Evolutionary conservation across 1,139 yeast genomes (phyloP), one percentile per base, ranked within the genome.

Genomic region (Pichia sp.): DNA sequence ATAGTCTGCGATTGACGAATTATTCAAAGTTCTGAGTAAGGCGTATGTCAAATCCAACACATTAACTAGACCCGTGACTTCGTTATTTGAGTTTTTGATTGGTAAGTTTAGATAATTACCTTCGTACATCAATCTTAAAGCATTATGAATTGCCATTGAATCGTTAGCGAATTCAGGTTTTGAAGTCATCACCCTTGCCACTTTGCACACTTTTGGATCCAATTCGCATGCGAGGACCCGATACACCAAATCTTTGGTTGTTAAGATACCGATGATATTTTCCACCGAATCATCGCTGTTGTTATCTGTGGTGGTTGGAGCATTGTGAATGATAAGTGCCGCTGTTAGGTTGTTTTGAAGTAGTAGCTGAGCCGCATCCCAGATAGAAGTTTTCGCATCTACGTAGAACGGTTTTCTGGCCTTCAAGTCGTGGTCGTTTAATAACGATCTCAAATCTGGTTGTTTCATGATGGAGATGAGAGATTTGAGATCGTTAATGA

Each of bases 81-180:
- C 59, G 6, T 63, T 62, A 1, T 53, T 41, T 9, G 44, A 22
- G 49, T 65, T 60, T 34, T 62, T 62, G 8, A 70, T 67, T 0
- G 75, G 75, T 42, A 71, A 52, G 46, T 69, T 71, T 40, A 71
- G 48, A 43, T 67, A 71, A 47, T 69, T 68, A 0, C 75, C 75
- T 40, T 68, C 71, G 49, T 67, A 70, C 75, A 71, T 71, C 47
- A 69, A 53, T 50, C 72, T 60, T 40, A 71, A 53, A 7, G 74
- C 75, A 11, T 67, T 62, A 44, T 69, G 68, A n/a, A 71, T 66
- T 2, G 66, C 66, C 52, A 67, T 53, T 12, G 58, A 51, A 33
- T 63, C 66, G 28, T 59, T 63, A 1, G 74, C 75, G 61, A 67
- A 70, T 43, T 69, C 69, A 0, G 75, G 75, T 42, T 67, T 67